phyloP scores from a whole-genome alignment of 1,284 basidiomycete species.

The Tilletia indica region DNA sequence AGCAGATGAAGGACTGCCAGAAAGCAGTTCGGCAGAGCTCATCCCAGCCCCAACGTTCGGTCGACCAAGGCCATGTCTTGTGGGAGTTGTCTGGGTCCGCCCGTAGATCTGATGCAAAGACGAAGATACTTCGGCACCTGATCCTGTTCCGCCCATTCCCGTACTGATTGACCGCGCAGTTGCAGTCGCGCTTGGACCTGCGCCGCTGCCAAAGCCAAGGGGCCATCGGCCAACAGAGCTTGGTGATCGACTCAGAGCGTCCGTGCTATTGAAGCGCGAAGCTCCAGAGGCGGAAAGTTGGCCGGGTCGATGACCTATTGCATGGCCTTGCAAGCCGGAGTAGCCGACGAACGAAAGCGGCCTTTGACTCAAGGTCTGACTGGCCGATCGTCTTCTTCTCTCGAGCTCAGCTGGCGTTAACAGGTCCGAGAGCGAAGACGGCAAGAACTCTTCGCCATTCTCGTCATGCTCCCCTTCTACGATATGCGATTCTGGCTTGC shows the following conservation, averaged over 20 bases:
- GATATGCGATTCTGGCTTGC: constrained; percentile 26
- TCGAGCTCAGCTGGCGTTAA: constrained; percentile 54
- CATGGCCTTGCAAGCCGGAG: constrained; percentile 25
- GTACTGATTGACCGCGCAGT: not conserved
- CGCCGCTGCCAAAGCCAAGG: not conserved
- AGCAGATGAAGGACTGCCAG: not conserved
- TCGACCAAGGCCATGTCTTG: not conserved
- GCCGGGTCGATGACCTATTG: constrained; percentile 6
- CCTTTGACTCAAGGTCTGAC: constrained; percentile 19
- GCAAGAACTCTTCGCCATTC: constrained; percentile 60
- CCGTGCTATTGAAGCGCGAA: constrained; percentile 19
- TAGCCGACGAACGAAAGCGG: constrained; percentile 31
- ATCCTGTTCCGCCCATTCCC: not conserved
- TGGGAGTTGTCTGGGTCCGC: not conserved
- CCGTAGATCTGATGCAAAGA: not conserved
- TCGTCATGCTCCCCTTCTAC: constrained; percentile 23
- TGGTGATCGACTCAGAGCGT: not conserved
- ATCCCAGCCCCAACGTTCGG: not conserved
- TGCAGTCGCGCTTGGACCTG: not conserved
- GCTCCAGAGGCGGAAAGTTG: not conserved
- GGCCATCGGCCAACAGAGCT: constrained; percentile 13
- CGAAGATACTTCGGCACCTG: not conserved
- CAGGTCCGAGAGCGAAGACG: constrained; percentile 51
- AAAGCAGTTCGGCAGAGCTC: not conserved
- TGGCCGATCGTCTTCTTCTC: constrained; percentile 34